A percentile compares a stretch with the other conserved stretches of the same genome.
Evolutionary conservation across 768 basidiomycete genomes (phyloP).

Genomic region (Tulasnella sp.): DNA sequence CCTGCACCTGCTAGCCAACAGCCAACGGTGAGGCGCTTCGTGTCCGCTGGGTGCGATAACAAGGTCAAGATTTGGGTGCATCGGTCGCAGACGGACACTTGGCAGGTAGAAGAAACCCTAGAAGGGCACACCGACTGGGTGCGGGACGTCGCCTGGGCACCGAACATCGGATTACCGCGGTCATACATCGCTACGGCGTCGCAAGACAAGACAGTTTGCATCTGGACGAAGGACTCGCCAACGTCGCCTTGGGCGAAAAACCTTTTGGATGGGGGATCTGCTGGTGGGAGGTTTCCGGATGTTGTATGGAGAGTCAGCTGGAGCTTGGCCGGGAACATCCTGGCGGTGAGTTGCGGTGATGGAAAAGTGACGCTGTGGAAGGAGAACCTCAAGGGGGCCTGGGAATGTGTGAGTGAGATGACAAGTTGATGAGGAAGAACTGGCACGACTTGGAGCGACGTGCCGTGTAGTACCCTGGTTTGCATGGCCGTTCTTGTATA

Average conservation of each 20-base stretch:
- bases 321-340: constrained; percentile 90
- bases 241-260: constrained; percentile 68
- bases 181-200: constrained; percentile 94
- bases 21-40: constrained; percentile 74
- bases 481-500: no score
- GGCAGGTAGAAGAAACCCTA: constrained; percentile 81
- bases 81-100: constrained; percentile 74
- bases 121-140: constrained; percentile 97
- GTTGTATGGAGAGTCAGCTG: constrained; percentile 99
- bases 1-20: constrained; percentile 35
- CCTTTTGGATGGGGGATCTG: constrained; percentile 44
- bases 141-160: constrained; percentile 97
- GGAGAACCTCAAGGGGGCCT: constrained; percentile 85
- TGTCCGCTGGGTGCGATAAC: constrained; percentile 92
- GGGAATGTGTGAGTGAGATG: constrained; percentile 97
- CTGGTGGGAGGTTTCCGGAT: constrained; percentile 65
- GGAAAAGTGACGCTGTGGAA: constrained; percentile 99
- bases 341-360: constrained; percentile 94
- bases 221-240: constrained; percentile 81
- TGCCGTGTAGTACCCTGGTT: no score
- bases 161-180: constrained; percentile 87
- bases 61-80: constrained; percentile 90
- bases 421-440: no score
- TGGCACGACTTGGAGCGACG: no score
- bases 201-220: constrained; percentile 81